These are phyloP conservation scores for Leucosporidium creatinivorum DNA, from an alignment of 768 basidiomycete species.

Conservation along the genomic window DNA sequence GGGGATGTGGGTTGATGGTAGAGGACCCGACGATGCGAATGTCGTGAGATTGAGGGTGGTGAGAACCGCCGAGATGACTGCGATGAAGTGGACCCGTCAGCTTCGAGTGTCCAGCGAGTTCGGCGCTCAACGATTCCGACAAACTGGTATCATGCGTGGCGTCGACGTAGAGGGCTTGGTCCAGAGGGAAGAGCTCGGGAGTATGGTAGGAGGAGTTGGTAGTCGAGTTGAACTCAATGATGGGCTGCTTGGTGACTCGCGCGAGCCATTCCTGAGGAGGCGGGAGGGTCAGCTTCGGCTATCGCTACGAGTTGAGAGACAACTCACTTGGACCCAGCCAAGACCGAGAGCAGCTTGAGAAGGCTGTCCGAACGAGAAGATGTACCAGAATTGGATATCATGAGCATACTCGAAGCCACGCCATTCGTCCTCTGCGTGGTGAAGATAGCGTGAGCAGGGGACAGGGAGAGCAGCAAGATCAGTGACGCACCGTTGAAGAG, in stretches of 20 bases:
- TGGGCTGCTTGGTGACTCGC: conserved; percentile 58
- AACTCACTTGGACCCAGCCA: conserved; percentile 37
- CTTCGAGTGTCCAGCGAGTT: too few species aligned
- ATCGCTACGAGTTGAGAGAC: neutral
- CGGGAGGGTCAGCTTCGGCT: conserved; percentile 54
- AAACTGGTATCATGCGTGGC: conserved; percentile 43
- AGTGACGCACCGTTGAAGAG: conserved; percentile 40
- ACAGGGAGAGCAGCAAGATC: too few species aligned
- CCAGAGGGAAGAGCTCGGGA: conserved; percentile 40
- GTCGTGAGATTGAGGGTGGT: conserved; percentile 42
- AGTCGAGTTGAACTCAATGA: conserved; percentile 64
- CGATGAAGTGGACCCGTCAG: neutral
- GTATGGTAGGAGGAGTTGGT: conserved; percentile 71
- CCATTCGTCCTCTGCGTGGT: conserved; percentile 21
- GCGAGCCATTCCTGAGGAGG: conserved; percentile 72
- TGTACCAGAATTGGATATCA: conserved; percentile 42
- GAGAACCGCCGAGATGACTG: conserved; percentile 37
- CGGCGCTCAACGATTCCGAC: too few species aligned
- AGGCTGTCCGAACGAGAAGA: conserved; percentile 60
- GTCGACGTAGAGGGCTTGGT: conserved; percentile 43
- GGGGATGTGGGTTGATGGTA: conserved; percentile 41
- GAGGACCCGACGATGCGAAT: conserved; percentile 38
- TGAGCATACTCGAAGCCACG: conserved; percentile 29
- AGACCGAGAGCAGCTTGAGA: conserved; percentile 51
- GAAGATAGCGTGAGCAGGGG: too few species aligned